Base-by-base conservation (phyloP, 129 eudicot species). In the Solidago caesia region DNA sequence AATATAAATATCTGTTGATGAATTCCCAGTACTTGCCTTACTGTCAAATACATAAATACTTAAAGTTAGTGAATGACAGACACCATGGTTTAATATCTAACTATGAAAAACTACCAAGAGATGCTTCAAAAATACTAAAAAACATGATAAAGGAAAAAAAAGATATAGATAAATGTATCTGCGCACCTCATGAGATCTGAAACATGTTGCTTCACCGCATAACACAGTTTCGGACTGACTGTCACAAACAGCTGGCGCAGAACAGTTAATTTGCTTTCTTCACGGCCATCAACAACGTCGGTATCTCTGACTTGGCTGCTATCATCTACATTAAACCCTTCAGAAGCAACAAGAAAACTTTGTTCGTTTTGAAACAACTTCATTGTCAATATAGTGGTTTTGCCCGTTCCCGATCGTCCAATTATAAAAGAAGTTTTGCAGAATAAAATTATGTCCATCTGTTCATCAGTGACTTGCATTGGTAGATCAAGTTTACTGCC, bases 321-420 rank as follows among this genome's bases (percentile, higher is more conserved):
- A 9, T 57, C 62, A 53, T 56, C 71, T 29, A 52, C 80, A 78
- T 60, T 4, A 73, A 47, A 1, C 7, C 91, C 90, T 44, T 82
- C 77, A 11, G 80, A 52, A 53, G 87, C 90, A 53, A 81, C 10
- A 52, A 73, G 86, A 45, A 83, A 83, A 64, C 33, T 69, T 39
- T 91, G 87, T 61, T 88, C 86, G 29, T 77, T 89, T 56, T 75
- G 85, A 9, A 81, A 85, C 56, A 91, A 60, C 64, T 91, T 91
- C 91, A 77, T 87, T 1, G 96, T 91, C 82, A 91, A 82, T 4
- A 91, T 82, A 4, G 97, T 89, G 3, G 97, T 91, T 82, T 91
- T 91, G 45, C 97, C 97, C 0, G 97, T 87, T 11, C 97, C 97
- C 42, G 97, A 91, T 41, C 97, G 62, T 16, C 97, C 97, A 56